Base-by-base conservation (phyloP, 2,329 filamentous ascomycete species). In the Pochonia chlamydosporia region DNA sequence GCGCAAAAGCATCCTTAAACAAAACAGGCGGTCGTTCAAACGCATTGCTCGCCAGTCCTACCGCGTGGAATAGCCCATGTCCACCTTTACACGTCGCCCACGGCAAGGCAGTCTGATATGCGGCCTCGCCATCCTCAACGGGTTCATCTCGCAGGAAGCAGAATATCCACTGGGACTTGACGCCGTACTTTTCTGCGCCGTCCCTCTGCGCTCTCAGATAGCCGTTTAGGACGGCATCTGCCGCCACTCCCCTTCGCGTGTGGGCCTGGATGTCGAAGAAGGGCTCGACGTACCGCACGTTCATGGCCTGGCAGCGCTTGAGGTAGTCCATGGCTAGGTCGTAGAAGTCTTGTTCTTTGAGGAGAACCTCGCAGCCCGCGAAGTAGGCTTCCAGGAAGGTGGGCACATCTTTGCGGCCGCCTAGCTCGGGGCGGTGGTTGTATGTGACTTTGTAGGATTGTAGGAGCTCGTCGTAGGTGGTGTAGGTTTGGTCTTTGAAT, bases 201-300 rank as follows among this genome's bases (percentile, higher is more conserved):
- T 78, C 73, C 48, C 67, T 58, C 51, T 81, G 75, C 1, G 82
- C 86, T 1, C 71, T 69, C 1, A 69, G 67, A 57, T 88, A 81
- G 6, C 85, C 86, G 5, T 65, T 61, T 2, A 89, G 71, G 9
- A 89, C 75, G 2, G 77, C 81, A 13, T 73, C 67, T 57, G 85
- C 82, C 2, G 72, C 54, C 3, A 90, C 66, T 4, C 82, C 82
- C 9, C 85, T 74, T 9, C 65, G 65, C 3, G 80, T 75, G 65
- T 89, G 86, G 2, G 82, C 84, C 62, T 90, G 85, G 2, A 85
- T 85, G 62, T 90, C 86, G 67, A 89, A 89, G 68, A 88, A 89
- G 47, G 88, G 75, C 62, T 90, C 85, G 11, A 82, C 82, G 59
- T 89, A 85, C 43, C 78, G 73, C 2, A 89, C 81, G 41, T 79